phyloP scores from a whole-genome alignment of 352 stramenopile genomes.

The Phytophthora parvispora region DNA sequence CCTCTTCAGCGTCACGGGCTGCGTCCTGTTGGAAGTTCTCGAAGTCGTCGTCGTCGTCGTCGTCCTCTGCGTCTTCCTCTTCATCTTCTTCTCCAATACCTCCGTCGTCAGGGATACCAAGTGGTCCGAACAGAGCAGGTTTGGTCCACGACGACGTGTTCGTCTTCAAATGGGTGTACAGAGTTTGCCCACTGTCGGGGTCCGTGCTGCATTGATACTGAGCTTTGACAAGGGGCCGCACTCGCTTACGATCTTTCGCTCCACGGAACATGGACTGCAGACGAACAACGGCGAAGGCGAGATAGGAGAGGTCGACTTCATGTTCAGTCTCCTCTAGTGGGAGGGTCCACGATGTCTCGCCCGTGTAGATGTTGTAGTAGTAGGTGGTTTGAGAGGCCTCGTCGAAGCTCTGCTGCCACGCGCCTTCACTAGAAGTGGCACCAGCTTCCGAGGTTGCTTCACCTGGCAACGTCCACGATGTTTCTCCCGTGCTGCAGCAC shows the following conservation, averaged over 20 bases:
- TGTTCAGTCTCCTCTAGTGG: slow-evolving; percentile 39
- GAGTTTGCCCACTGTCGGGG: slow-evolving; percentile 35
- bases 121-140: slow-evolving; percentile 43
- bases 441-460: slow-evolving; percentile 30
- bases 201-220: slow-evolving; percentile 53
- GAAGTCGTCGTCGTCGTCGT: slow-evolving; percentile 53
- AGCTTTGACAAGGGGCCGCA: slow-evolving; percentile 36
- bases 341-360: slow-evolving; percentile 76
- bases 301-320: slow-evolving; percentile 46
- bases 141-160: slow-evolving; percentile 51
- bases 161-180: slow-evolving; percentile 60
- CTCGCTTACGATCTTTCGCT: slow-evolving; percentile 37
- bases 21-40: slow-evolving; percentile 42
- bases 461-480: slow-evolving; percentile 56
- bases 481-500: slow-evolving; percentile 60
- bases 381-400: slow-evolving; percentile 73
- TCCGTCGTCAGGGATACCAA: slow-evolving; percentile 37
- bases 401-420: slow-evolving; percentile 76
- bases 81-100: slow-evolving; percentile 19
- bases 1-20: slow-evolving; percentile 29
- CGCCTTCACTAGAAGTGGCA: slow-evolving; percentile 10
- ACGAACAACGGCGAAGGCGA: slow-evolving; percentile 54
- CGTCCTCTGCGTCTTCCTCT: slow-evolving; percentile 26
- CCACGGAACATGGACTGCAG: slow-evolving; percentile 67
- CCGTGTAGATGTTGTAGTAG: slow-evolving; percentile 77